Conservation (phyloP, 805 yeast genomes). For the Blastobotrys peoriensis region DNA sequence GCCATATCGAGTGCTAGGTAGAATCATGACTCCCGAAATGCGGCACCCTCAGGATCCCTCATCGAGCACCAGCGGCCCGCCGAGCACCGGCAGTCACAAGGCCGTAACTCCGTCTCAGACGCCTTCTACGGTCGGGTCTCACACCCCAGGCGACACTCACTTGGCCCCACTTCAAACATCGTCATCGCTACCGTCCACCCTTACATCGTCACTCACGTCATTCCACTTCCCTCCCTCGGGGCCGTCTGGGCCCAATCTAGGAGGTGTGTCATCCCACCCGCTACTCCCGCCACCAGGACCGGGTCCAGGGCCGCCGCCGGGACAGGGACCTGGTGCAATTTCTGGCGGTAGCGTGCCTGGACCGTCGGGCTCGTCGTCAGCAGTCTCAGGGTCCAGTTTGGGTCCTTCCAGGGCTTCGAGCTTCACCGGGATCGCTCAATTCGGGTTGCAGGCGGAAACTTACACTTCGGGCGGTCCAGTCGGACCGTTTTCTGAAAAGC, state of each 20-base stretch:
- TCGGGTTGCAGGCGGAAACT: not conserved
- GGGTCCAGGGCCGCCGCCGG: too few species aligned
- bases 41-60: not conserved
- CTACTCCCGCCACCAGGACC: not conserved
- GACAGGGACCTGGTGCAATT: too few species aligned
- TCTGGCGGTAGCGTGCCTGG: not conserved
- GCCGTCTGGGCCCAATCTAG: not conserved
- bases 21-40: not conserved
- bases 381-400: too few species aligned
- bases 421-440: not conserved
- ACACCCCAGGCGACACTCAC: not conserved
- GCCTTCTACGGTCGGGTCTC: not conserved
- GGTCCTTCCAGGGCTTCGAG: too few species aligned
- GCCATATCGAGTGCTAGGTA: not conserved
- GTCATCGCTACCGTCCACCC: not conserved
- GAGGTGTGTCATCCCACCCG: not conserved
- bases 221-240: not conserved
- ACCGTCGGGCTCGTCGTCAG: too few species aligned
- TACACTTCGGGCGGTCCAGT: not conserved
- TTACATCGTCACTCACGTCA: too few species aligned
- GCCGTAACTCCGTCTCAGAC: not conserved
- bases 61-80: not conserved
- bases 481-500: slow-evolving; percentile 3
- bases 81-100: not conserved
- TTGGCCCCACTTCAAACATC: not conserved